phyloP scores from a whole-genome alignment of 768 basidiomycete genomes.

The Boletus subcaerulescens region DNA sequence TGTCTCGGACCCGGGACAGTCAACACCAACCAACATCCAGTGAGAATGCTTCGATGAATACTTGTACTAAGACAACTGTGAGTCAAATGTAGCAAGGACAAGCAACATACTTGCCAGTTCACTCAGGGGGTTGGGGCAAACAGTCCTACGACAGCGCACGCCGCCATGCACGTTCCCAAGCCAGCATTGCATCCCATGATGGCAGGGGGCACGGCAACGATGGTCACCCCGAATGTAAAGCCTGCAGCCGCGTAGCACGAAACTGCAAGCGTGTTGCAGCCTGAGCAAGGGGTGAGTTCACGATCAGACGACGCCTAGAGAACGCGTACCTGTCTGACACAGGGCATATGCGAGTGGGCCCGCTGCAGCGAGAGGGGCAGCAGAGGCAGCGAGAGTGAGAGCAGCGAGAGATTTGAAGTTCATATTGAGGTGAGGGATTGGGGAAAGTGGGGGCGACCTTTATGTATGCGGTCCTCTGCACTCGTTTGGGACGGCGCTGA shows the following conservation, averaged over 20 bases:
- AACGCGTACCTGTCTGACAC: constrained; percentile 24
- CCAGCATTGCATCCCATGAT: constrained; percentile 22
- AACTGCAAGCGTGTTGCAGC: constrained; percentile 22
- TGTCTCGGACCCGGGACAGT: constrained; percentile 4
- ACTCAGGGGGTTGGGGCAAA: constrained; percentile 25
- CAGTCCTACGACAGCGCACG: constrained; percentile 20
- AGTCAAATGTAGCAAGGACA: neutral
- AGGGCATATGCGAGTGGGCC: constrained; percentile 19
- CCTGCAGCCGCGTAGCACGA: constrained; percentile 26
- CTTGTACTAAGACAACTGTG: neutral
- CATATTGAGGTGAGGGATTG: constrained; percentile 6
- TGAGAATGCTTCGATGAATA: no score
- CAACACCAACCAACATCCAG: neutral
- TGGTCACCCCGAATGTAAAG: no score
- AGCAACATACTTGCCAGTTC: neutral
- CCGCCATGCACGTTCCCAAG: constrained; percentile 24
- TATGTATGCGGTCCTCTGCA: neutral
- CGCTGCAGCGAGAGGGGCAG: constrained; percentile 9
- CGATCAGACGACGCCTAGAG: neutral
- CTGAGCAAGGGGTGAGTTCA: constrained; percentile 5
- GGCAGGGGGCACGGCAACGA: constrained; percentile 17
- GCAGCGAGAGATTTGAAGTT: constrained; percentile 22
- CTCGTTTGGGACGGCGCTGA: no score
- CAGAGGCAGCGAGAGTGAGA: constrained; percentile 16
- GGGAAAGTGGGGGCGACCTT: neutral